A percentile compares a stretch with the other conserved stretches of the same genome.
phyloP scores from a whole-genome alignment of 345 rosid genomes.

The Aegle marmelos region DNA sequence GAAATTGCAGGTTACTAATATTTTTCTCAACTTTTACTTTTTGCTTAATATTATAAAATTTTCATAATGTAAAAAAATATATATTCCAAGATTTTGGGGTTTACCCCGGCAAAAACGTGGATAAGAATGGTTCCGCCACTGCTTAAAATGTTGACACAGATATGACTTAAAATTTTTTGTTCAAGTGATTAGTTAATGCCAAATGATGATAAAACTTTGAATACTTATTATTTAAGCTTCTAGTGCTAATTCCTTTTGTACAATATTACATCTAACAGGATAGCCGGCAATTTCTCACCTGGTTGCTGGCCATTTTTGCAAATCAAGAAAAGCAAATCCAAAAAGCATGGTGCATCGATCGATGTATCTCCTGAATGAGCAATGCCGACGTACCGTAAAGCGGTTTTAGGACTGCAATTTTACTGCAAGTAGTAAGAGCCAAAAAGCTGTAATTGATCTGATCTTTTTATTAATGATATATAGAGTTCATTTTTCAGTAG shows the following conservation, averaged over 20 bases:
- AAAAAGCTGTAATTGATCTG: neutral
- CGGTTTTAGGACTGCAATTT: neutral
- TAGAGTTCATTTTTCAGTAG: neutral
- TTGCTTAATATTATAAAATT: no score
- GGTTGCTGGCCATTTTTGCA: constrained; percentile 39
- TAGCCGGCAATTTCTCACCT: constrained; percentile 4
- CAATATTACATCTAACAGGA: constrained; percentile 7
- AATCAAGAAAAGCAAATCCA: constrained; percentile 14
- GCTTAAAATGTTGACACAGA: no score
- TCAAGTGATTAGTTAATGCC: neutral
- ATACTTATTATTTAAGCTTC: neutral
- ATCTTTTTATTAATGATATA: neutral
- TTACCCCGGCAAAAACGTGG: no score
- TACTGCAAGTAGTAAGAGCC: neutral
- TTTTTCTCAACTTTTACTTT: no score
- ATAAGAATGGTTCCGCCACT: no score
- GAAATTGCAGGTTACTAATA: no score
- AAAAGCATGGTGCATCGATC: constrained; percentile 6
- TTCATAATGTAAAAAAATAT: no score
- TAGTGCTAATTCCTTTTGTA: neutral
- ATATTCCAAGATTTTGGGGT: no score
- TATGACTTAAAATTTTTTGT: no score
- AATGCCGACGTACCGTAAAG: no score
- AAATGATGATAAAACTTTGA: neutral
- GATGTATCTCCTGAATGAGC: constrained; percentile 18